phyloP scores from a whole-genome alignment of 257 asterid species.

The Nicotiana obtusifolia region DNA sequence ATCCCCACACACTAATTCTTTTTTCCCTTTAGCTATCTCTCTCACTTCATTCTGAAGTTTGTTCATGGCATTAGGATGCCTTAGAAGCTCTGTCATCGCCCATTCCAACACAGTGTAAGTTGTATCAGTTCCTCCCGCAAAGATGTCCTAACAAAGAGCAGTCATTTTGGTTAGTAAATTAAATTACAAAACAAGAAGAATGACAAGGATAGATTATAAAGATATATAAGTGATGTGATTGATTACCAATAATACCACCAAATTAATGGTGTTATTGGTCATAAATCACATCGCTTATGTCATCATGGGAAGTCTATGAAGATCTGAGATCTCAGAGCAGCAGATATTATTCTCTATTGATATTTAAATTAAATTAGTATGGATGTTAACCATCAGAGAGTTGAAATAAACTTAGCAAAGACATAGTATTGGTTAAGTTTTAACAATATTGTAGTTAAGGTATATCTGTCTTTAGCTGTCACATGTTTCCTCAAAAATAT shows the following conservation, averaged over 20 bases:
- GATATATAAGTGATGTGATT: neutral
- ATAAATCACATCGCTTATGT: neutral
- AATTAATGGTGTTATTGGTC: neutral
- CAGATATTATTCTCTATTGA: neutral
- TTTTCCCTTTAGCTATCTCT: neutral
- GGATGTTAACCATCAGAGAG: neutral
- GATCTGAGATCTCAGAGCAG: neutral
- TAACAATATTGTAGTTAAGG: neutral
- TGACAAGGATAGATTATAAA: neutral
- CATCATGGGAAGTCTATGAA: neutral
- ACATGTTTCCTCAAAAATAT: too few relatives aligned
- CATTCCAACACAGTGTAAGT: slow-evolving; percentile 25
- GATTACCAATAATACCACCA: neutral
- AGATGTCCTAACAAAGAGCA: slow-evolving; percentile 33
- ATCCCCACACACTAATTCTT: slow-evolving; percentile 15
- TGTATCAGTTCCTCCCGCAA: slow-evolving; percentile 49
- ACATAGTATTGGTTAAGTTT: neutral
- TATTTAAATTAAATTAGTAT: neutral
- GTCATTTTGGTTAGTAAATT: too few relatives aligned
- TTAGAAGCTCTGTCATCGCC: slow-evolving; percentile 34
- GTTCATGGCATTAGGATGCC: neutral
- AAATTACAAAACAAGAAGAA: too few relatives aligned
- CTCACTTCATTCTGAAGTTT: slow-evolving; percentile 33
- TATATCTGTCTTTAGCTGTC: too few relatives aligned
- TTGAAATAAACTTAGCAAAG: neutral